These are phyloP conservation scores for Fraxinus greggii DNA, from an alignment of 305 asterid species.

Conservation along the genomic window DNA sequence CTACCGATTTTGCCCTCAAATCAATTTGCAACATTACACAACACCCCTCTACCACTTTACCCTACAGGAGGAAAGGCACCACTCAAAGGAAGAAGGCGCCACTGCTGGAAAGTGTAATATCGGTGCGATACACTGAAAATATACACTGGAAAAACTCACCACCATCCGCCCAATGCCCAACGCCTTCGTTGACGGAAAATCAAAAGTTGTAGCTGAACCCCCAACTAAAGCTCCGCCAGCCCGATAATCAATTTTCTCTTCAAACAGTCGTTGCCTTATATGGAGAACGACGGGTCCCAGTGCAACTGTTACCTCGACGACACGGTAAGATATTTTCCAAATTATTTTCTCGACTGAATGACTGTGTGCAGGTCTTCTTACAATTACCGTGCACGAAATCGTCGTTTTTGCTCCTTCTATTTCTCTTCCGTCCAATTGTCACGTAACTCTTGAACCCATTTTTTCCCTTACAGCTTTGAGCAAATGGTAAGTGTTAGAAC, in stretches of 20 bases:
- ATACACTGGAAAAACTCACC: neutral
- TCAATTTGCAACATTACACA: neutral
- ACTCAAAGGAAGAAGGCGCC: neutral
- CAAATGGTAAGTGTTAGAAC: neutral
- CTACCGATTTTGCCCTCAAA: neutral
- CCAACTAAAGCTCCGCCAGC: neutral
- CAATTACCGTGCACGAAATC: too few relatives aligned
- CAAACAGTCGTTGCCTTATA: neutral
- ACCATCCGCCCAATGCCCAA: neutral
- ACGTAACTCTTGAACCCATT: too few relatives aligned
- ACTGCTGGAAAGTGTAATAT: neutral
- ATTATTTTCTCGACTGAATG: neutral
- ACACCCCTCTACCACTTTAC: neutral
- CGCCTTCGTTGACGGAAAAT: neutral
- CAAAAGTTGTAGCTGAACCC: neutral
- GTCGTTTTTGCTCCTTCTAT: too few relatives aligned
- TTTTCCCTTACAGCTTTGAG: too few relatives aligned
- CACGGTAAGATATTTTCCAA: neutral
- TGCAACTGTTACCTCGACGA: neutral
- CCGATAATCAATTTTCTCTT: neutral
- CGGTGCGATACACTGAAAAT: neutral
- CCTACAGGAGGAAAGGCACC: neutral
- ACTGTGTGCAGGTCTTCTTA: too few relatives aligned
- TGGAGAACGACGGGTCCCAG: neutral
- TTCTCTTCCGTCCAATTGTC: too few relatives aligned